These are phyloP conservation scores for Lactifluus piperatus DNA, from an alignment of 768 basidiomycete genomes.

Conservation along the genomic window DNA sequence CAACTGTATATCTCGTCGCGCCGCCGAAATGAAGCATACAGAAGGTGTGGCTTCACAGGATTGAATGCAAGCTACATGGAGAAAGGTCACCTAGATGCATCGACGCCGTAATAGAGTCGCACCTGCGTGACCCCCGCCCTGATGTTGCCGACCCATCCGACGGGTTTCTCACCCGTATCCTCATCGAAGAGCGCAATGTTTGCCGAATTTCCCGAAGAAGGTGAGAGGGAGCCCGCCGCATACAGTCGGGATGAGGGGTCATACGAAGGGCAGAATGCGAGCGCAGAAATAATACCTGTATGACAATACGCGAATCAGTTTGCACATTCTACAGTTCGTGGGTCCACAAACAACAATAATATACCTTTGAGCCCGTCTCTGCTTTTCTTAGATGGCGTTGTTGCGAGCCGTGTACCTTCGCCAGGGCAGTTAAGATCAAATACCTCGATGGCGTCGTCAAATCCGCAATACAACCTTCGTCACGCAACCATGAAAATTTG, in stretches of 20 bases:
- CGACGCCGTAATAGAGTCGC: neutral
- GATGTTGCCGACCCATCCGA: slow-evolving; percentile 55
- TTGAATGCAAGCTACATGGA: slow-evolving; percentile 62
- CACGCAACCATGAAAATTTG: neutral
- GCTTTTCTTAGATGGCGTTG: slow-evolving; percentile 66
- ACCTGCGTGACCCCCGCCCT: slow-evolving; percentile 50
- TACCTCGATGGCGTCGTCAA: slow-evolving; percentile 77
- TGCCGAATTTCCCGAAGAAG: slow-evolving; percentile 33
- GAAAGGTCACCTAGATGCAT: neutral
- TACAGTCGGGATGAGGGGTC: slow-evolving; percentile 49
- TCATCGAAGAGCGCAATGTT: slow-evolving; percentile 67
- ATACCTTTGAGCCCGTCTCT: slow-evolving; percentile 83
- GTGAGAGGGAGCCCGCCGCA: slow-evolving; percentile 70
- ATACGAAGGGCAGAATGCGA: slow-evolving; percentile 64
- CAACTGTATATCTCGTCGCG: slow-evolving; percentile 57
- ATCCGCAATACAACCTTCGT: slow-evolving; percentile 75
- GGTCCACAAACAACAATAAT: neutral
- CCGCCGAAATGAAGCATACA: slow-evolving; percentile 76
- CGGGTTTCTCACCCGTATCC: slow-evolving; percentile 40
- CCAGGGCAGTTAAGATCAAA: slow-evolving; percentile 74
- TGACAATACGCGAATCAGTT: neutral
- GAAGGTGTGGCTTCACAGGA: slow-evolving; percentile 53
- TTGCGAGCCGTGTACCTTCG: slow-evolving; percentile 58
- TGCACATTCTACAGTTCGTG: neutral
- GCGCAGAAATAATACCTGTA: slow-evolving; percentile 70